phyloP scores from a whole-genome alignment of 2,329 filamentous ascomycete genomes.

The Knufia fluminis region DNA sequence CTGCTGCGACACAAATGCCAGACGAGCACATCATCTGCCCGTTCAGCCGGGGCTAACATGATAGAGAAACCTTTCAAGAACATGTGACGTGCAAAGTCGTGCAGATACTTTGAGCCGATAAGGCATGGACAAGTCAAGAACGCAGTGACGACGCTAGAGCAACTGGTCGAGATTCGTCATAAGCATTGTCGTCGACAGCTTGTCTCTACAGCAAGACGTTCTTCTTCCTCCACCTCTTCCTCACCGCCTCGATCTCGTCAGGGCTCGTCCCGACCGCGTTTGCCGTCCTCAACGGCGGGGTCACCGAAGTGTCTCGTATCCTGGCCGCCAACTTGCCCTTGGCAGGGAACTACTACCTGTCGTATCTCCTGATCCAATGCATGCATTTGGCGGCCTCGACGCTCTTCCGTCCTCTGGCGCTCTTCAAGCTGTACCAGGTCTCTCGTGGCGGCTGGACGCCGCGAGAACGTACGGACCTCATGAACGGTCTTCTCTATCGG shows the following conservation, averaged over 20 bases:
- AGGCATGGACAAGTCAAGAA: too few species aligned
- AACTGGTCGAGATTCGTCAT: too few species aligned
- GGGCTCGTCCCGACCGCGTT: constrained; percentile 4
- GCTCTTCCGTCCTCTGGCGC: neutral
- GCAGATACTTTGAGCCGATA: too few species aligned
- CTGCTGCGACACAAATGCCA: too few species aligned
- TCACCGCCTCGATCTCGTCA: constrained; percentile 7
- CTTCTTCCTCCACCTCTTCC: constrained; percentile 8
- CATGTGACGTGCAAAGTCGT: too few species aligned
- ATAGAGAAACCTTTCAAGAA: too few species aligned
- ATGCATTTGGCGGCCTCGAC: neutral
- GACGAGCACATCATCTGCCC: too few species aligned
- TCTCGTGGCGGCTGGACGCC: neutral
- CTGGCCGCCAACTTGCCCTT: constrained; percentile 8
- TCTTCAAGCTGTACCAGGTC: neutral
- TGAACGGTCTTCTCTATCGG: neutral
- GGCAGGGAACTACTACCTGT: constrained; percentile 8
- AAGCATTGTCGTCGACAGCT: too few species aligned
- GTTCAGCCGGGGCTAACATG: too few species aligned
- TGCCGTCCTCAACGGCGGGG: constrained; percentile 1
- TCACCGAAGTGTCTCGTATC: constrained; percentile 5
- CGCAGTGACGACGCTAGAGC: too few species aligned
- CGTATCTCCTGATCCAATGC: constrained; percentile 1
- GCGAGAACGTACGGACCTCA: neutral
- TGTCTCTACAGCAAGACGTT: too few species aligned